Evolutionary conservation across 176 grass and related monocot genomes (phyloP).

Genomic region (Raddia guianensis): DNA sequence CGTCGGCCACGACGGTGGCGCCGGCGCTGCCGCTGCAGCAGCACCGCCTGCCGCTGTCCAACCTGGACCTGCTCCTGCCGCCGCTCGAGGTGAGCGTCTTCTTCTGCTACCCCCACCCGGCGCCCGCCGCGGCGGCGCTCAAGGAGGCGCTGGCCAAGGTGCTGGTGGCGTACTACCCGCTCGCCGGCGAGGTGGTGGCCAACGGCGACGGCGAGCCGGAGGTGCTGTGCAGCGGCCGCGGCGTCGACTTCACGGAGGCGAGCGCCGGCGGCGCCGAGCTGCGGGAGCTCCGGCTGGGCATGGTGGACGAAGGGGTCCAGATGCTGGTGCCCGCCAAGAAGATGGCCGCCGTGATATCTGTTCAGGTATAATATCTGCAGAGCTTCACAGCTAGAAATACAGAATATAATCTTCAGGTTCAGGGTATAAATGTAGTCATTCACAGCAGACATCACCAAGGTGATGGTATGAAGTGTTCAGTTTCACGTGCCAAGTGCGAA

Average conservation of each 20-base stretch:
- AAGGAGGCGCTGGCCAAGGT: slow-evolving; percentile 58
- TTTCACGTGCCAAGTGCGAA: too few relatives aligned
- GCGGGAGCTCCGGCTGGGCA: slow-evolving; percentile 41
- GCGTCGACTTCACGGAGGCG: slow-evolving; percentile 59
- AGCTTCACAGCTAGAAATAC: background rate
- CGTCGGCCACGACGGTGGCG: slow-evolving; percentile 35
- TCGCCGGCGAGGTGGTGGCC: slow-evolving; percentile 57
- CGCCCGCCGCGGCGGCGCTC: slow-evolving; percentile 36
- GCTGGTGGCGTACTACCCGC: slow-evolving; percentile 66
- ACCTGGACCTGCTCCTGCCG: slow-evolving; percentile 77
- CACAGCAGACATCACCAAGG: too few relatives aligned
- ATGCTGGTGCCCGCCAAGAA: slow-evolving; percentile 54
- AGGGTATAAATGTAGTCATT: too few relatives aligned
- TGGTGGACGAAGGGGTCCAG: slow-evolving; percentile 58
- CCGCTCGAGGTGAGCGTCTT: slow-evolving; percentile 66
- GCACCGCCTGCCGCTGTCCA: slow-evolving; percentile 59
- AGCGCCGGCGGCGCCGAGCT: slow-evolving; percentile 38
- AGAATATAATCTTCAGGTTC: background rate
- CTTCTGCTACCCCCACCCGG: slow-evolving; percentile 61
- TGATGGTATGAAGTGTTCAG: too few relatives aligned
- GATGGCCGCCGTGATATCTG: slow-evolving; percentile 53
- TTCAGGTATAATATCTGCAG: slow-evolving; percentile 47
- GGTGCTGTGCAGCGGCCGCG: slow-evolving; percentile 68
- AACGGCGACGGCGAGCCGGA: slow-evolving; percentile 66
- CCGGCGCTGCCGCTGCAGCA: slow-evolving; percentile 50